Evolutionary conservation across 106 monocot genomes (phyloP).

Genomic region (Allium cepa): DNA sequence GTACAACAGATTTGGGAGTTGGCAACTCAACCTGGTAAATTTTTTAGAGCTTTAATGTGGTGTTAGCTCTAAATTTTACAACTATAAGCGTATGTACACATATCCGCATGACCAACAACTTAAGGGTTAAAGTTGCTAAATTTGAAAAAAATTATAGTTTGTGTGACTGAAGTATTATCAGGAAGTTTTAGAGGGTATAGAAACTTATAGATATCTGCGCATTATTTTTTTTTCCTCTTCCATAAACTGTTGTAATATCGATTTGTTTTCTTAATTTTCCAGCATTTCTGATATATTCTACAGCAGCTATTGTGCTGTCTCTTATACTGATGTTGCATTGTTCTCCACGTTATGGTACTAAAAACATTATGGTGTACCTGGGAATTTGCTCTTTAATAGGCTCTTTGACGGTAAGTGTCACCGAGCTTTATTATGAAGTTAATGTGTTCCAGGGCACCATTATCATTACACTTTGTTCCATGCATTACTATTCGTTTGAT

Average conservation of each 20-base stretch:
- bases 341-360: conserved; percentile 73
- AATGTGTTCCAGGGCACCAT: neutral
- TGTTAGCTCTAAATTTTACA: too few relatives aligned
- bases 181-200: too few relatives aligned
- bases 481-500: too few relatives aligned
- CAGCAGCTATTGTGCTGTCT: conserved; percentile 48
- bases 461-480: neutral
- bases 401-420: conserved; percentile 70
- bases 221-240: neutral
- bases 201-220: too few relatives aligned
- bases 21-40: conserved; percentile 79
- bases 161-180: too few relatives aligned
- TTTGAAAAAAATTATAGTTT: too few relatives aligned
- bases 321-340: conserved; percentile 72
- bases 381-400: conserved; percentile 81
- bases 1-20: conserved; percentile 80
- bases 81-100: too few relatives aligned
- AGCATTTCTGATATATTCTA: conserved; percentile 83
- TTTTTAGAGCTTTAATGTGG: neutral
- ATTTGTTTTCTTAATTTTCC: conserved; percentile 14
- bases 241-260: neutral
- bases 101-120: too few relatives aligned
- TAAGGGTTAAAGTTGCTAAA: too few relatives aligned
- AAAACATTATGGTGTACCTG: conserved; percentile 83
- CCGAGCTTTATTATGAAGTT: too few relatives aligned